Base-by-base conservation (phyloP, 805 yeast genomes). In the Spathaspora arborariae region DNA sequence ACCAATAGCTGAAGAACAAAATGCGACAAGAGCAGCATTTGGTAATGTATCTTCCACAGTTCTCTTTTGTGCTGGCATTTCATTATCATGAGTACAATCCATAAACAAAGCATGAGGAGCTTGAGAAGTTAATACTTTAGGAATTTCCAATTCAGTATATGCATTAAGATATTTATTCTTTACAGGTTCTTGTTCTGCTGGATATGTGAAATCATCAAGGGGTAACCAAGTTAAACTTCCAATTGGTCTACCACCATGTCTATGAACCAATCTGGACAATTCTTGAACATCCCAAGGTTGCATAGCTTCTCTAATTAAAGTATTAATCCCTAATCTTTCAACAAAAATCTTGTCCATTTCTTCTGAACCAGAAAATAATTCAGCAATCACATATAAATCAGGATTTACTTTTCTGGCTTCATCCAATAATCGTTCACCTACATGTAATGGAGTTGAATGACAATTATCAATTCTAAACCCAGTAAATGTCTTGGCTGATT, bases 61-160 rank as follows among this genome's bases (percentile, higher is more conserved):
- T 61, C 98, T 80, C 66, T 86, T 89, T 56, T 92, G 95, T 38
- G 75, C 78, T 1, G 97, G 96, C 18, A 82, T 84, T 66, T 90
- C 94, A 60, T 92, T 92, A 64, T 92, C 99, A 63, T 92, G 99
- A 1, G 98, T 91, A 59, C 97, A 92, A 60, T 94, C 98, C 97
- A 94, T 92, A 56, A 92, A 85, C 56, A 94, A 72, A 0, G 98
- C 97, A 67, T 90, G 97, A 3, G 96, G 95, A n/a, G 84, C 81
- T 39, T 83, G 79, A 3, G 84, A 74, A 1, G 82, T 73, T 41
- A 92, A 72, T 8, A 80, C 72, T 53, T 75, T 76, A 2, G 95
- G 92, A 42, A 87, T 75, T 49, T 81, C 81, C 50, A 85, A 68
- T 60, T 85, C 90, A 5, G 90, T 80, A 20, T 69, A 72, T 27